Base-by-base conservation (phyloP, 2,329 filamentous ascomycete genomes). In the Apiospora hydei region DNA sequence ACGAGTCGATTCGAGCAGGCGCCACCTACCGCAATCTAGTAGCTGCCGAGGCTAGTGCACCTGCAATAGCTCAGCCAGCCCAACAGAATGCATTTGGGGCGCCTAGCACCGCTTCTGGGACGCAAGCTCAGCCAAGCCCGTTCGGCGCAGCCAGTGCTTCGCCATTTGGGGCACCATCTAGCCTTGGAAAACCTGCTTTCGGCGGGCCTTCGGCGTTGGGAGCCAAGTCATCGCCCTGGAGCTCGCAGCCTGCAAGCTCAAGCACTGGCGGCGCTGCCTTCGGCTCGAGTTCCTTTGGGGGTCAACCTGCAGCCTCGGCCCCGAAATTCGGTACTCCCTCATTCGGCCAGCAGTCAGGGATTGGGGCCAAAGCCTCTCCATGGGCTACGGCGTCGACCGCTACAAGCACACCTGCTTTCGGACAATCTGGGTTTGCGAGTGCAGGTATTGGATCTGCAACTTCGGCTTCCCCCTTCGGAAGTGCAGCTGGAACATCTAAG, bases 1-100 rank as follows among this genome's bases (percentile, higher is more conserved):
- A 93, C 47, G 94, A 97, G 57, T 95, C 96, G 1, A 91, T 99
- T 73, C 90, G 92, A 72, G 86, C 92, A 76, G 91, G 91, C 4
- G 90, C 89, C 8, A 89, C 90, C 0, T 98, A 95, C 80, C 88
- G 92, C 53, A 93, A 93, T 5, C 85, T 98, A 74, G 84, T 87
- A 53, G 84, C 83, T 64, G 84, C 84, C 44, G 84, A 85, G 72
- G 81, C 14, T 13, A 82, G 2, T 77, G 79, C 82, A 70, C 76
- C 78, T 1, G 77, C 81, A 11, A 69, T 77, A 67, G 72, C 82
- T 73, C 80, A 82, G 64, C 76, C 82, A 41, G 76, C 83, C 34
- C 81, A 75, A 44, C n/a, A 74, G n/a, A 74, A 47, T 18, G 67
- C 76, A 24, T 80, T 80, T 69, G 75, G 71, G 21, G 18, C 71